Base-by-base conservation (phyloP, 2,329 filamentous ascomycete genomes). In the Hypoxylon sp. region DNA sequence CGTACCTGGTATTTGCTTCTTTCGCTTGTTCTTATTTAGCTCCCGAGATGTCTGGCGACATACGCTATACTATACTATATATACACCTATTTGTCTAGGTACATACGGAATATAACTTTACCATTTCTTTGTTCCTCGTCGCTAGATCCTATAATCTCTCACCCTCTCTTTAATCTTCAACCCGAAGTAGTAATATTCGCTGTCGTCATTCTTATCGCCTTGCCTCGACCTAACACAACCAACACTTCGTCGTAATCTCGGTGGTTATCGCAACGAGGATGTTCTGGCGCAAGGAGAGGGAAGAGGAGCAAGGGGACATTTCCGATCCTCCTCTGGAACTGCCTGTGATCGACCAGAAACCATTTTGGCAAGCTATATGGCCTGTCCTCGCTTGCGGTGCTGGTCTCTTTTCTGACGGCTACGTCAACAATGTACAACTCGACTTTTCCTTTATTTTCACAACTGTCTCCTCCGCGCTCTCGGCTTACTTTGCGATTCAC, bases 381-480 rank as follows among this genome's bases (percentile, higher is more conserved):
- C 93, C 93, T 12, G 91, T 93, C 0, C 90, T 97, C 71, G 93
- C 93, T 44, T 97, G 93, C 74, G 94, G 94, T 69, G 92, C 93
- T 53, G 94, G 94, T 73, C 84, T 97, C 1, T 97, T 97, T 79
- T 93, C 91, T 22, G 94, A 97, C 78, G 94, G 94, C 14, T 97
- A 97, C 78, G 87, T 97, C 75, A 96, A 97, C 79, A 93, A 92
- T 74, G 92, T 93, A 80, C 72, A 80, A 45, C 18, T 46, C 45
- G 22, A 24, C 7, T 18, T 9, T 28, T 33, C 20, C 14, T 20
- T 32, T 56, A 4, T 45, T 28, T 24, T 28, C 12, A 51, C 8
- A 26, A 3, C n/a, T 20, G 22, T 33, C 26, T 16, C 44, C 32
- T 22, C 12, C 51, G 14, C 20, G 16, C 36, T 20, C 36, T 55